Conservation (phyloP, 371 early-diverging fungal genomes). For the Blakeslea trispora region DNA sequence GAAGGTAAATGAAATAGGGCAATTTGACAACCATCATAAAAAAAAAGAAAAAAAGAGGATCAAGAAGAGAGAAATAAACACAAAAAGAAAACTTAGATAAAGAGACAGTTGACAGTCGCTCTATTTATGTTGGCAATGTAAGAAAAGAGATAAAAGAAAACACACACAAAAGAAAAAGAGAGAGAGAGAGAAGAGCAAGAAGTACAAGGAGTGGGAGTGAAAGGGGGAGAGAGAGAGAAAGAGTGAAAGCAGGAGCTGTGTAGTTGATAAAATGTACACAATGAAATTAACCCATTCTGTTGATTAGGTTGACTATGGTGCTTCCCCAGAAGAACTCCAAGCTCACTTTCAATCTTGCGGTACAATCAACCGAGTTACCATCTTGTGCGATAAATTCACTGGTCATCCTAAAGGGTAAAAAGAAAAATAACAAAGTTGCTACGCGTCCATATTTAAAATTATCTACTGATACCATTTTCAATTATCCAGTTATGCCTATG, state of each 20-base stretch:
- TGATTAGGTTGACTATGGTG: conserved; percentile 88
- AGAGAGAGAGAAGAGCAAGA: too few relatives aligned
- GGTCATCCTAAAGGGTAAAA: conserved; percentile 94
- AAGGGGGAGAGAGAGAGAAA: too few relatives aligned
- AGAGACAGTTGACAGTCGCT: conserved; percentile 89
- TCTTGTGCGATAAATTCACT: conserved; percentile 92
- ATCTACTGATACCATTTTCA: neutral
- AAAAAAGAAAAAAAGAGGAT: conserved; percentile 13
- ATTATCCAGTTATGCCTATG: conserved; percentile 78
- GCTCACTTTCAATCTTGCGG: conserved; percentile 96
- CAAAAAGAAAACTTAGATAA: conserved; percentile 48
- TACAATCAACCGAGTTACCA: conserved; percentile 96
- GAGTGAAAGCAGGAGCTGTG: too few relatives aligned
- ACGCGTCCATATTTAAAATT: too few relatives aligned
- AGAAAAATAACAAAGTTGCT: too few relatives aligned
- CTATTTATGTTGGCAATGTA: conserved; percentile 95
- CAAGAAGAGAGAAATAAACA: conserved; percentile 5
- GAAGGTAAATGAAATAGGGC: conserved; percentile 47
- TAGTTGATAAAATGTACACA: too few relatives aligned
- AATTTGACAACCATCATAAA: conserved; percentile 3
- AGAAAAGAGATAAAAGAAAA: conserved; percentile 22
- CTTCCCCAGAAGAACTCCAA: conserved; percentile 96
- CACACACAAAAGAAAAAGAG: too few relatives aligned
- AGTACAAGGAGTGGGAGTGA: too few relatives aligned
- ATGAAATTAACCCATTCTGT: too few relatives aligned